phyloP scores from a whole-genome alignment of 192 early-diverging fungal genomes.

The Globomyces pollinis-pini region DNA sequence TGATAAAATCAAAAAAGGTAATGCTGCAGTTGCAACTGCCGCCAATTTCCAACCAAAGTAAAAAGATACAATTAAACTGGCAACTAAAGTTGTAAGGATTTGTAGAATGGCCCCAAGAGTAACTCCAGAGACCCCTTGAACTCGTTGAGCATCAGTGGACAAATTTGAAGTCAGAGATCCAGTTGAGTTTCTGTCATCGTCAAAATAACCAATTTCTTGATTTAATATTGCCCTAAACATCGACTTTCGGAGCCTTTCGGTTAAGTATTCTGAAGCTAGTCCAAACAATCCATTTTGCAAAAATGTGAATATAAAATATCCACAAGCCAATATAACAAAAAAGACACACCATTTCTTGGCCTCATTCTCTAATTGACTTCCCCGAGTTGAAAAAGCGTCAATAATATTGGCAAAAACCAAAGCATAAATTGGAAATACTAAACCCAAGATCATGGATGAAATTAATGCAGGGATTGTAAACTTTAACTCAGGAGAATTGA shows the following conservation, averaged over 20 bases:
- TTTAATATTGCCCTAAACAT: constrained; percentile 36
- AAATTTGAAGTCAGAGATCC: constrained; percentile 77
- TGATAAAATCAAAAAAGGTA: constrained; percentile 33
- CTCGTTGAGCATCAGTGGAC: constrained; percentile 63
- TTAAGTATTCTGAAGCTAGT: constrained; percentile 31
- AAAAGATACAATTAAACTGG: constrained; percentile 62
- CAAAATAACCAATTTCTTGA: constrained; percentile 50
- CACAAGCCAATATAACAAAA: constrained; percentile 44
- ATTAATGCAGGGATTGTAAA: constrained; percentile 43
- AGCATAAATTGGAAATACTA: constrained; percentile 57
- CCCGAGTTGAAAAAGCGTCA: background rate
- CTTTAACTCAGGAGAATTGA: constrained; percentile 22
- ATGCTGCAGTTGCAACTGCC: constrained; percentile 41
- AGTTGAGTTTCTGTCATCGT: constrained; percentile 52
- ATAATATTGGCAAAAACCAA: constrained; percentile 16
- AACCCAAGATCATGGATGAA: constrained; percentile 18
- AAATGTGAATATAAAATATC: constrained; percentile 32
- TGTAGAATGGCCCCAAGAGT: constrained; percentile 44
- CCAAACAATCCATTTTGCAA: constrained; percentile 45
- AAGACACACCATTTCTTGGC: constrained; percentile 33
- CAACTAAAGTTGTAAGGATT: constrained; percentile 26
- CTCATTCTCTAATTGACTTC: constrained; percentile 1
- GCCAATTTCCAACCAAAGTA: constrained; percentile 71
- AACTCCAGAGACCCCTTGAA: constrained; percentile 47
- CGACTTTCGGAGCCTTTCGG: constrained; percentile 24